A percentile compares a stretch with the other conserved stretches of the same genome.
Conservation (phyloP, 140 eudicot species). For the Cichorium intybus region DNA sequence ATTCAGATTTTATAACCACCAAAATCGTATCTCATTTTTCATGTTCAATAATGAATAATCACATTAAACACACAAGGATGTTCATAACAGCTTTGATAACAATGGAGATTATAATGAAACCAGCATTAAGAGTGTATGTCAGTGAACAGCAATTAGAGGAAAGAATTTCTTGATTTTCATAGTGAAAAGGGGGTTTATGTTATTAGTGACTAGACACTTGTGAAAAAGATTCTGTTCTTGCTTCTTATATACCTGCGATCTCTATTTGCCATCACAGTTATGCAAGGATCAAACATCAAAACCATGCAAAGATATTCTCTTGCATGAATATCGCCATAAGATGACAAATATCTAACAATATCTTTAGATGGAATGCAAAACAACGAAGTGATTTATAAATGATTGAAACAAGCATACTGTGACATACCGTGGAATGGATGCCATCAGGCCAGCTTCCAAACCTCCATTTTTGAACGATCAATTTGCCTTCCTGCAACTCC, state of each 20-base stretch:
- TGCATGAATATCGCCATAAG: neutral
- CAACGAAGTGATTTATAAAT: neutral
- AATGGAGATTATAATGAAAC: too few species aligned
- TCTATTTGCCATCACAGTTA: neutral
- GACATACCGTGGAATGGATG: constrained; percentile 62
- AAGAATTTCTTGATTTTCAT: constrained; percentile 4
- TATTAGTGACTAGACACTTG: neutral
- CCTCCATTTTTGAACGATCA: constrained; percentile 97
- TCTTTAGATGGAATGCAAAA: neutral
- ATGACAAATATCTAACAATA: neutral
- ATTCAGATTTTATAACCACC: neutral
- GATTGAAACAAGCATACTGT: neutral
- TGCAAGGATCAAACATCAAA: neutral
- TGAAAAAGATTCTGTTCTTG: neutral
- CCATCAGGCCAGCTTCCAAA: constrained; percentile 99
- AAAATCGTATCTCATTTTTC: neutral
- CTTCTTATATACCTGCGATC: neutral
- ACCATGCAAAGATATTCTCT: neutral
- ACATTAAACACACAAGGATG: neutral
- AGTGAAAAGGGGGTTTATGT: neutral
- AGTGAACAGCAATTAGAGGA: too few species aligned
- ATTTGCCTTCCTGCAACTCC: constrained; percentile 84
- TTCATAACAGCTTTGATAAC: too few species aligned
- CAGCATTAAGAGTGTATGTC: too few species aligned
- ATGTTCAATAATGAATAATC: neutral